Percentiles rank a stretch among this genome's conserved stretches.
Evolutionary conservation across 2,329 filamentous ascomycete species (phyloP).

Genomic region (Venturia nashicola): DNA sequence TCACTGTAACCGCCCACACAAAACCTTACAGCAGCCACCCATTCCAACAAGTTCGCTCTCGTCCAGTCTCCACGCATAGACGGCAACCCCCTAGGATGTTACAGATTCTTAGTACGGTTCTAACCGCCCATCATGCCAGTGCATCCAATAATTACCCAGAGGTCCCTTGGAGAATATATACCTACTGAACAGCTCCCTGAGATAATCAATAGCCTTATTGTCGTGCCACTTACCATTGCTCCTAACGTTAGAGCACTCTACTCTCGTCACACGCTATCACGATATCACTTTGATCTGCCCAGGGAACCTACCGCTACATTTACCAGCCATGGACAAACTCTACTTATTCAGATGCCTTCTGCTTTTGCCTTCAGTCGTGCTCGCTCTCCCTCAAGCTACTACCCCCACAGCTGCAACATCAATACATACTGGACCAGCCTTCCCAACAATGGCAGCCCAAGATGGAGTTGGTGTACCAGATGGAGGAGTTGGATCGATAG

Average conservation of each 20-base stretch:
- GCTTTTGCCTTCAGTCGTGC: background rate
- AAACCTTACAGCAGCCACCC: background rate
- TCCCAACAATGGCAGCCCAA: constrained; percentile 10
- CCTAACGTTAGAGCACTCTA: background rate
- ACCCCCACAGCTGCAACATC: background rate
- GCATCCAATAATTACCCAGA: constrained; percentile 1
- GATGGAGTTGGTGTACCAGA: constrained; percentile 9
- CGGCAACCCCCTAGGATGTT: background rate
- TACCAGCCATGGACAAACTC: constrained; percentile 3
- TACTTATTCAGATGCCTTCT: constrained; percentile 3
- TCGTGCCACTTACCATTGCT: background rate
- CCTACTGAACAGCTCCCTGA: background rate
- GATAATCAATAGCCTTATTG: background rate
- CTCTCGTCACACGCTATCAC: background rate
- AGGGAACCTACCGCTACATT: background rate
- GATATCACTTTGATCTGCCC: background rate
- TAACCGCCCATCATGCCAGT: background rate
- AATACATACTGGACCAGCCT: background rate
- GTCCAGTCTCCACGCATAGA: background rate
- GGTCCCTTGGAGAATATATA: background rate
- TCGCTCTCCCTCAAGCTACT: constrained; percentile 3
- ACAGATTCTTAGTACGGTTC: background rate
- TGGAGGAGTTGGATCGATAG: constrained; percentile 10
- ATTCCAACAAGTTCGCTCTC: background rate
- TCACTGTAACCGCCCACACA: background rate